A percentile compares a stretch with the other conserved stretches of the same genome.
These are phyloP conservation scores for Eutypa lata DNA, from an alignment of 2,329 filamentous ascomycete genomes.

Conservation along the genomic window DNA sequence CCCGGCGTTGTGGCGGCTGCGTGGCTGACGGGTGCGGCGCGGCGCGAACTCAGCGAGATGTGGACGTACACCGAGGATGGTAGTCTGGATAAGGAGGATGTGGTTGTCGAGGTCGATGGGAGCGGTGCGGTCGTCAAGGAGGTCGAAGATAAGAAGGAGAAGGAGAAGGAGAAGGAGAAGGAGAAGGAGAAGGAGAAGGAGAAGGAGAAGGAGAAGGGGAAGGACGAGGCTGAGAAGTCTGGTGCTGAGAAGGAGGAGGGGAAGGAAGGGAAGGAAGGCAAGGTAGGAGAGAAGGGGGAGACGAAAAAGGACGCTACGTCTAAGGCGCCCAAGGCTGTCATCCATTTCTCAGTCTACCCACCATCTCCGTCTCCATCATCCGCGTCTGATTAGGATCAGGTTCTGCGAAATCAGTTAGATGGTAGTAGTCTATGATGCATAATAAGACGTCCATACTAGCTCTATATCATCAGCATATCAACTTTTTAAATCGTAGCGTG, in stretches of 20 bases:
- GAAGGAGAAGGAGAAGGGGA: slow-evolving; percentile 11
- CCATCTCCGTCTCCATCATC: background rate
- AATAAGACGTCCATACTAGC: too few relatives aligned
- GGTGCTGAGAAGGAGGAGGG: background rate
- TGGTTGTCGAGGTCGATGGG: slow-evolving; percentile 52
- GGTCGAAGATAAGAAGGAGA: slow-evolving; percentile 32
- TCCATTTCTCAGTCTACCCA: background rate
- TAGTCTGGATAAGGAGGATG: slow-evolving; percentile 51
- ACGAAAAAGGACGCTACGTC: slow-evolving; percentile 8
- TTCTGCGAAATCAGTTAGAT: too few relatives aligned
- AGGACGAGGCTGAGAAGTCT: background rate
- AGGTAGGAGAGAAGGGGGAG: slow-evolving; percentile 13
- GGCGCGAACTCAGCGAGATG: slow-evolving; percentile 72
- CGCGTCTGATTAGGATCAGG: background rate
- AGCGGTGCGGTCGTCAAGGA: slow-evolving; percentile 44
- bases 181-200: slow-evolving; percentile 25
- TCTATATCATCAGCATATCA: too few relatives aligned
- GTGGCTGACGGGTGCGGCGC: slow-evolving; percentile 69
- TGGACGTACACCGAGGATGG: slow-evolving; percentile 79
- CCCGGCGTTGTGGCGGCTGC: slow-evolving; percentile 74
- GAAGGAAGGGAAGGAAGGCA: slow-evolving; percentile 5
- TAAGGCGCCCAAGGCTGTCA: background rate
- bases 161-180: slow-evolving; percentile 26
- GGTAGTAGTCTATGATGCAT: background rate
- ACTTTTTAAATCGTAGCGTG: too few relatives aligned